Evolutionary conservation across 208 protist genomes (phyloP).

Genomic region (Tritrichomonas foetus): DNA sequence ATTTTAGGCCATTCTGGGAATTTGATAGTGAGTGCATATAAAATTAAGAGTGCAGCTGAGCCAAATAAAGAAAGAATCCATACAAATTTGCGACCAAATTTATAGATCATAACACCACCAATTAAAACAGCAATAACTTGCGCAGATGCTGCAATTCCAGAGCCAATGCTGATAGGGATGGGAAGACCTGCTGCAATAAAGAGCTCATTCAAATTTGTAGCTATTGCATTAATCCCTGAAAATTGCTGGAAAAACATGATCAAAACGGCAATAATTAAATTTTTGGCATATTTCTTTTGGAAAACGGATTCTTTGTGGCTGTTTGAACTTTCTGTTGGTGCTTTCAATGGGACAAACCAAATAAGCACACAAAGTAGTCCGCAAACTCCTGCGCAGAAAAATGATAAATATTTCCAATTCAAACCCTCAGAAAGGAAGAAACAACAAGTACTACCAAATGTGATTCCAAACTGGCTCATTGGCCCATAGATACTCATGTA

Average conservation of each 20-base stretch:
- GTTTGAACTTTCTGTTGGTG: neutral
- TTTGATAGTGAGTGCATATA: neutral
- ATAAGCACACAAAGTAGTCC: neutral
- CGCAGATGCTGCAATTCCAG: neutral
- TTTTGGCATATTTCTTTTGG: neutral
- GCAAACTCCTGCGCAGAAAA: neutral
- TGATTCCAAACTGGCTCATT: neutral
- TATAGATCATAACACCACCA: neutral
- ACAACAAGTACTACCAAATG: neutral
- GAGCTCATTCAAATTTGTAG: slow-evolving; percentile 37
- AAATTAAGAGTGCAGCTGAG: neutral
- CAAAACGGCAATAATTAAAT: neutral
- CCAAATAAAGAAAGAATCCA: neutral
- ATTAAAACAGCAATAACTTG: slow-evolving; percentile 19
- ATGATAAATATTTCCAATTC: neutral
- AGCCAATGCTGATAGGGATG: neutral
- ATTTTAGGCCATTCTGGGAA: neutral
- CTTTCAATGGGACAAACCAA: neutral
- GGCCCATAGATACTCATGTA: neutral
- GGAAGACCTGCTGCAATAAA: neutral
- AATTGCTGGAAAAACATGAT: slow-evolving; percentile 46
- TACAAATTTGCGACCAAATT: neutral
- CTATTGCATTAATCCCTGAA: slow-evolving; percentile 33
- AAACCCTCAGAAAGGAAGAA: neutral
- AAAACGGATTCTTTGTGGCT: neutral